Evolutionary conservation across 2,329 filamentous ascomycete species (phyloP), one percentile per base, ranked within the genome.

Genomic region (Clonostachys solani): DNA sequence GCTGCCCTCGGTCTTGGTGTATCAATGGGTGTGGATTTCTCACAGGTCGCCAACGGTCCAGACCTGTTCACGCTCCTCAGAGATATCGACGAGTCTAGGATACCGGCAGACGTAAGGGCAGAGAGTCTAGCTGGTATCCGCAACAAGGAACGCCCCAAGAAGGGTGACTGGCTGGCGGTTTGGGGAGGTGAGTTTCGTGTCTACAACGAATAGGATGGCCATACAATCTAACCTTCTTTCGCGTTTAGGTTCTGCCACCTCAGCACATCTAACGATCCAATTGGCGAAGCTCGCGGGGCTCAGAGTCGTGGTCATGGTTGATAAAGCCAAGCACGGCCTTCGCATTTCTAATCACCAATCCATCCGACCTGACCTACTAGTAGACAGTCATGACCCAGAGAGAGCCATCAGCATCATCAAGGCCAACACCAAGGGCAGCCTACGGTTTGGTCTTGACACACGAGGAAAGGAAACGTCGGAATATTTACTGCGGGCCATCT

Each of bases 401-500:
- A 75, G 86, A n/a, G 86, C 86, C 0, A 68, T 87, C 0, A 72
- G 80, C 3, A 79, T 90, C 23, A 76, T 90, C 38, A 73, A 75
- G 7, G 72, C 73, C 13, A 79, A 83, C 17, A 81, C 84, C 0
- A 69, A 69, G 2, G 74, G 74, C 2, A 69, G 73, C 12, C 67
- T 89, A 2, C 77, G 84, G 1, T 89, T 88, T 54, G 86, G 76
- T 1, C 70, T 90, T 17, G 87, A 91, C 54, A 87, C 84, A 0
- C 74, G 79, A 15, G 85, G 86, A 0, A 77, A 73, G 29, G 82
- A 89, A 0, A 83, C 81, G 0, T 83, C 86, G 0, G 67, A 69
- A 1, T 65, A 77, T 5, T 66, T 90, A 1, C 68, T 84, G 19
- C 63, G 72, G n/a, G 73, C 79, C 0, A 63, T 87, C 7, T 29